Evolutionary conservation across 2,329 filamentous ascomycete species (phyloP), one percentile per base, ranked within the genome.

Genomic region (Gyromitra esculenta): DNA sequence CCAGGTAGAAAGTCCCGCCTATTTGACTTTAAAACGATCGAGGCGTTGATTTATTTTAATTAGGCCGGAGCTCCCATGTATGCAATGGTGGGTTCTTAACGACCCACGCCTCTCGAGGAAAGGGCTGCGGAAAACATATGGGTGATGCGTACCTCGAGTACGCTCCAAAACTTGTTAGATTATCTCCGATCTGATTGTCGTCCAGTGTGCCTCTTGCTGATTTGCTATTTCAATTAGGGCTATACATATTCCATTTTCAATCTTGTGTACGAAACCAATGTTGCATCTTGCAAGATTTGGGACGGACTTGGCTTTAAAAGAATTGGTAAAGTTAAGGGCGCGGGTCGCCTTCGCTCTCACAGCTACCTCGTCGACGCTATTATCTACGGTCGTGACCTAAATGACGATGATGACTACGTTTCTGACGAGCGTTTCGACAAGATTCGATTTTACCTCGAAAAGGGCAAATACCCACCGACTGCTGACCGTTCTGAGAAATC

Each of bases 401-500:
- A 85, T 31, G 89, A 91, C 73, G 86, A 86, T 18, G 89, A 91
- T 76, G 89, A 91, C 78, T 89, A 88, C 66, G 87, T 89, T 11
- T 89, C 88, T 8, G 94, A 97, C 86, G 94, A 97, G 85, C 92
- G 96, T 81, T 98, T 98, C 86, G 95, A 97, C 87, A 97, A 97
- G 87, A 98, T 98, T 83, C 92, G 94, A 82, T 98, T 92, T 86
- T 98, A 98, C 85, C 90, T 98, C 82, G 96, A 97, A 85, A 93
- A 94, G 83, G 91, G 91, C 82, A 93, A 94, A 84, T 98, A 99
- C 84, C 96, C 96, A 76, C 91, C 91, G 81, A 95, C 94, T 78
- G 94, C 95, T 82, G 94, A 97, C 86, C 90, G 95, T 75, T 94
- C 94, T 73, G 96, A 98, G 84, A 98, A 98, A 88, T 95, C 91